Evolutionary conservation across 345 rosid genomes (phyloP), one percentile per base, ranked within the genome.

Genomic region (Pistacia atlantica): DNA sequence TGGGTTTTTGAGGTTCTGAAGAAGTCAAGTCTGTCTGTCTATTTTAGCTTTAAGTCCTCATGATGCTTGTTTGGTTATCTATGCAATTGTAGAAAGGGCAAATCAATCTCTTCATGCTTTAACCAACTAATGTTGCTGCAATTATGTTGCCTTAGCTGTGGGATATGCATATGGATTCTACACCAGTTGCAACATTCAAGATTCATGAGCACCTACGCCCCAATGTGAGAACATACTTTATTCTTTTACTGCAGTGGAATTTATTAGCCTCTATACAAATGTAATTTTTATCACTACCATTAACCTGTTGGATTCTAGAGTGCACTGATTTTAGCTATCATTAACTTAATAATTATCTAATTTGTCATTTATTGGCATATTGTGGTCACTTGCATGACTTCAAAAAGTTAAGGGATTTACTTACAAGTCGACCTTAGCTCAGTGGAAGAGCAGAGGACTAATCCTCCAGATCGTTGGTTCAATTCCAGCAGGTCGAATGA

Each of bases 141-240:
- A 56, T 31, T 67, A 64, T 71, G 57, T 76, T 70, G 54, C 52
- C 80, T 67, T 74, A 90, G 94, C 75, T 88, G 60, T 88, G 94
- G 92, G 94, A 90, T 80, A 78, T 84, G 42, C 84, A 78, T 20
- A 86, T 80, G 89, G 89, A 85, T 74, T 82, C 91, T 57, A 79
- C 77, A 45, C 92, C 95, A 13, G 88, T 90, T 74, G 79, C 83
- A 59, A 76, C 80, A 68, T 87, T 83, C 77, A 85, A 85, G 80
- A 75, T 90, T 72, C 95, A 89, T 74, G 92, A 90, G 75, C 82
- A 87, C 74, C 80, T 90, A 54, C 81, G 83, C 46, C 86, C 88
- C 14, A 90, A 89, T 88, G 95, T 87, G 81, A 75, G 71, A 28
- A 18, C 58, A 35, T 66, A 52, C 54, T 49, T 31, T 48, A n/a